Evolutionary conservation across 345 rosid genomes (phyloP).

Genomic region (Hibiscus mutabilis): DNA sequence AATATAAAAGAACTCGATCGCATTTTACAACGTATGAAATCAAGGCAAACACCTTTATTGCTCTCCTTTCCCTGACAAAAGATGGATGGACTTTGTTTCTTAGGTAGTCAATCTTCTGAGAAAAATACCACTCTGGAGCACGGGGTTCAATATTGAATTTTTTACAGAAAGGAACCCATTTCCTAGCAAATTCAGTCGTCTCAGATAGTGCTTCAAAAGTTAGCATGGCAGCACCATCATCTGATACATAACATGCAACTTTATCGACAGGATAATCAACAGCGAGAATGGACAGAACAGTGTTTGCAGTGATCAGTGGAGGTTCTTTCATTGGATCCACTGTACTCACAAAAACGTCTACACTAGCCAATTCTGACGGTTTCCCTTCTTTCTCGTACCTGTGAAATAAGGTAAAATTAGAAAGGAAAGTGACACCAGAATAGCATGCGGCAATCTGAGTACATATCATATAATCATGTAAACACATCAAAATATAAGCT

Average conservation of each 20-base stretch:
- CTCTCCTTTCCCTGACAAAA: slow-evolving; percentile 90
- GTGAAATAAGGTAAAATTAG: slow-evolving; percentile 13
- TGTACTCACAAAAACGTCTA: slow-evolving; percentile 88
- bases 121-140: slow-evolving; percentile 97
- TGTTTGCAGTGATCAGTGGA: slow-evolving; percentile 95
- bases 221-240: slow-evolving; percentile 99
- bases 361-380: slow-evolving; percentile 70
- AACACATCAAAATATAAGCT: neutral
- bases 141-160: slow-evolving; percentile 85
- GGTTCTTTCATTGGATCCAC: slow-evolving; percentile 99
- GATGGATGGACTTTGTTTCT: slow-evolving; percentile 89
- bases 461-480: neutral
- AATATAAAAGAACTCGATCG: neutral
- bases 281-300: slow-evolving; percentile 90
- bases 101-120: slow-evolving; percentile 88
- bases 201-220: slow-evolving; percentile 98
- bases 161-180: slow-evolving; percentile 98
- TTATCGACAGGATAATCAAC: slow-evolving; percentile 97
- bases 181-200: slow-evolving; percentile 92
- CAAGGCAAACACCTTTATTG: slow-evolving; percentile 67
- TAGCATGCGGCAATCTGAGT: neutral
- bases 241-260: slow-evolving; percentile 94
- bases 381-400: slow-evolving; percentile 99
- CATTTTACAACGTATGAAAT: neutral
- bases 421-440: neutral